Conservation (phyloP, 768 basidiomycete genomes). For the Leccinum longicurvipes region DNA sequence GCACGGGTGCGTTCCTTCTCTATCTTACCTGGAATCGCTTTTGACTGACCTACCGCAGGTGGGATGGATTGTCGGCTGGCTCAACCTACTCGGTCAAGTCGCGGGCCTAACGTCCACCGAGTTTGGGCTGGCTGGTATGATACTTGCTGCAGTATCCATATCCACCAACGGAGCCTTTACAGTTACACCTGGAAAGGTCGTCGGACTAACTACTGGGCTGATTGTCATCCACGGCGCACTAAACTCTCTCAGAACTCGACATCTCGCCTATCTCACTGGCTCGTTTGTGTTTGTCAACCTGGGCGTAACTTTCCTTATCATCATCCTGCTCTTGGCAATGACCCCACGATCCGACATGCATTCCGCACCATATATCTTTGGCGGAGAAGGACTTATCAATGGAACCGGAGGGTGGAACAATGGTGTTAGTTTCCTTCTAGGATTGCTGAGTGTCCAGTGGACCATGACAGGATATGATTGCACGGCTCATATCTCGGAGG, state of each 20-base stretch:
- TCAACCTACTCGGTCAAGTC: constrained; percentile 26
- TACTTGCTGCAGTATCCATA: constrained; percentile 27
- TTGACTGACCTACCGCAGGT: constrained; percentile 12
- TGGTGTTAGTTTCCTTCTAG: constrained; percentile 44
- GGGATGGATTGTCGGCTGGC: constrained; percentile 34
- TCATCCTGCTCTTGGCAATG: constrained; percentile 41
- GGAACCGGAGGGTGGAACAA: constrained; percentile 40
- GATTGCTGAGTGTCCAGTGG: constrained; percentile 47
- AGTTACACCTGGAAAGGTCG: constrained; percentile 38
- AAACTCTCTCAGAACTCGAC: constrained; percentile 43
- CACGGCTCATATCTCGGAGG: constrained; percentile 35
- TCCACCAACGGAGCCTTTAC: constrained; percentile 31
- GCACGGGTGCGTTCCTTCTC: constrained; percentile 45
- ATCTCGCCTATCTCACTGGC: constrained; percentile 32
- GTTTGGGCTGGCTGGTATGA: constrained; percentile 36
- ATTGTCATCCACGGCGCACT: constrained; percentile 40
- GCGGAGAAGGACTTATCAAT: constrained; percentile 38
- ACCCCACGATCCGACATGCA: constrained; percentile 54
- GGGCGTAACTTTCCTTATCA: constrained; percentile 39
- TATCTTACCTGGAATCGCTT: background rate
- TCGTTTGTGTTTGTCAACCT: constrained; percentile 47
- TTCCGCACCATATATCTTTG: constrained; percentile 54
- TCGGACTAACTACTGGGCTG: constrained; percentile 40
- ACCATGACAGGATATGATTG: constrained; percentile 38
- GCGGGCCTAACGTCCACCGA: constrained; percentile 34